phyloP scores from a whole-genome alignment of 2,329 filamentous ascomycete species.

The Pseudogymnoascus sp. region DNA sequence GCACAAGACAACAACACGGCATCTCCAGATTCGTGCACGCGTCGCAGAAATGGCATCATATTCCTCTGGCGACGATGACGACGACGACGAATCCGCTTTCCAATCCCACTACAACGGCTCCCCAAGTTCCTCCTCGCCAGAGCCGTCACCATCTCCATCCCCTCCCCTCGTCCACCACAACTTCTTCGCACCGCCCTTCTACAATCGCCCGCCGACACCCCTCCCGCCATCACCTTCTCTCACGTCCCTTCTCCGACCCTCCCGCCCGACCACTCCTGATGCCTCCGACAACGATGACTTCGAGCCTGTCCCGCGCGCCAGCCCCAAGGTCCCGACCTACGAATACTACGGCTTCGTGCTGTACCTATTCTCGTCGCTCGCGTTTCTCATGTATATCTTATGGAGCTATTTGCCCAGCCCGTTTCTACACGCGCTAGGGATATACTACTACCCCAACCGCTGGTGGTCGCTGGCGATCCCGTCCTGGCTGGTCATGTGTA shows the following conservation, averaged over 20 bases:
- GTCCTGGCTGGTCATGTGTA: constrained; percentile 76
- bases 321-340: constrained; percentile 94
- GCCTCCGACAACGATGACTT: constrained; percentile 77
- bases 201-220: constrained; percentile 92
- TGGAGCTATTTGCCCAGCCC: constrained; percentile 83
- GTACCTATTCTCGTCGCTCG: constrained; percentile 78
- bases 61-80: constrained; percentile 8
- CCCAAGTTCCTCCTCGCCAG: constrained; percentile 22
- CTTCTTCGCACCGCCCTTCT: constrained; percentile 76
- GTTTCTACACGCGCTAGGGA: constrained; percentile 84
- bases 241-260: constrained; percentile 83
- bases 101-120: constrained; percentile 22
- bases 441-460: constrained; percentile 92
- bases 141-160: constrained; percentile 22
- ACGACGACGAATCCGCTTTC: constrained; percentile 22
- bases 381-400: constrained; percentile 65
- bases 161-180: constrained; percentile 35
- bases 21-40: background rate
- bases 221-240: constrained; percentile 86
- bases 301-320: constrained; percentile 68
- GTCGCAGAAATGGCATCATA: background rate
- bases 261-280: constrained; percentile 87
- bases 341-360: constrained; percentile 99
- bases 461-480: constrained; percentile 97
- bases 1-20: background rate